A percentile compares a stretch with the other conserved stretches of the same genome.
phyloP scores from a whole-genome alignment of 805 yeast species.

The Ogataea degrootiae region DNA sequence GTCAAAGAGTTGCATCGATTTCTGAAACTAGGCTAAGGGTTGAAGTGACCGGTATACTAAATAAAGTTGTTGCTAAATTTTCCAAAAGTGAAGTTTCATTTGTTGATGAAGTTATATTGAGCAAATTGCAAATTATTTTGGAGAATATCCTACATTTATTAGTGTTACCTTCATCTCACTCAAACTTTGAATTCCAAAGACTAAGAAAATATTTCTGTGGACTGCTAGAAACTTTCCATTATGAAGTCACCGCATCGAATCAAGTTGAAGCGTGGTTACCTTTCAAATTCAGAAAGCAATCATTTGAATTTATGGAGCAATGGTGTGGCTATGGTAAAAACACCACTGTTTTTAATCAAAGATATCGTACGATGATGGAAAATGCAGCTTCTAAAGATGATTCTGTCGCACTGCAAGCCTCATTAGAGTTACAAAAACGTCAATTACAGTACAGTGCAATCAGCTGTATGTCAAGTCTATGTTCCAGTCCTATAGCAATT shows the following conservation, averaged over 20 bases:
- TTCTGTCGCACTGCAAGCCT: slow-evolving; percentile 55
- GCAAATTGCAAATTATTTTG: slow-evolving; percentile 56
- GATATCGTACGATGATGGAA: slow-evolving; percentile 56
- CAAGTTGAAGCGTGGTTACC: slow-evolving; percentile 62
- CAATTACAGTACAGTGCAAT: slow-evolving; percentile 66
- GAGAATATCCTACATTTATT: slow-evolving; percentile 55
- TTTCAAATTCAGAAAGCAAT: slow-evolving; percentile 77
- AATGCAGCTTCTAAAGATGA: slow-evolving; percentile 33
- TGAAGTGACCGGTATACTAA: slow-evolving; percentile 73
- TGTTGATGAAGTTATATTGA: slow-evolving; percentile 65
- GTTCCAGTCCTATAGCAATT: slow-evolving; percentile 66
- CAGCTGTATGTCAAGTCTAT: slow-evolving; percentile 78
- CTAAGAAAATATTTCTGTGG: slow-evolving; percentile 82
- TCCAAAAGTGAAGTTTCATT: slow-evolving; percentile 45
- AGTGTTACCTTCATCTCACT: slow-evolving; percentile 52
- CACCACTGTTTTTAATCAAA: slow-evolving; percentile 52
- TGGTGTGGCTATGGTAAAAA: slow-evolving; percentile 93
- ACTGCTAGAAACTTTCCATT: slow-evolving; percentile 68
- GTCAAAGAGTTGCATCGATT: slow-evolving; percentile 22
- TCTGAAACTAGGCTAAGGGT: slow-evolving; percentile 42
- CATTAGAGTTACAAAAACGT: slow-evolving; percentile 74
- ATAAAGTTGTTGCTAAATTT: slow-evolving; percentile 62
- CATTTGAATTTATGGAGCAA: slow-evolving; percentile 77
- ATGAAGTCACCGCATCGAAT: slow-evolving; percentile 43
- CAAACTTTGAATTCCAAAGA: slow-evolving; percentile 66